phyloP scores from a whole-genome alignment of 192 early-diverging fungal species.

The Coemansia reversa region DNA sequence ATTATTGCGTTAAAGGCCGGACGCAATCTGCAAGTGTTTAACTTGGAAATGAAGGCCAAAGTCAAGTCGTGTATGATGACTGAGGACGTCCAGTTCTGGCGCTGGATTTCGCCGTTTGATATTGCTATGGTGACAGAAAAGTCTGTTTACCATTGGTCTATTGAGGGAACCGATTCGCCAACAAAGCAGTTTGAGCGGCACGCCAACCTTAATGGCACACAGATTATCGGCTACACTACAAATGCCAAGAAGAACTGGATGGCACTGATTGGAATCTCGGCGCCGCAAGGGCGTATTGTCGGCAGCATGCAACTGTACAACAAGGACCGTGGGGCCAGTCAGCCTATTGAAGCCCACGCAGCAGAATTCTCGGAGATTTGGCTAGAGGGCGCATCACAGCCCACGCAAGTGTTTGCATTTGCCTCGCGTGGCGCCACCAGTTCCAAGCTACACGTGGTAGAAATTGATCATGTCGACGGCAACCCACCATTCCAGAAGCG shows the following conservation, averaged over 20 bases:
- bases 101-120: constrained; percentile 86
- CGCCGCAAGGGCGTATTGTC: constrained; percentile 83
- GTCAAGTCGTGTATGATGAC: constrained; percentile 89
- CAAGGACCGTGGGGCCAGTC: constrained; percentile 87
- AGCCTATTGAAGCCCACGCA: constrained; percentile 95
- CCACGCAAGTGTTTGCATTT: constrained; percentile 93
- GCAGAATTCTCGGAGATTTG: constrained; percentile 91
- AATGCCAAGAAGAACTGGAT: constrained; percentile 93
- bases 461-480: constrained; percentile 93
- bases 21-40: constrained; percentile 94
- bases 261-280: constrained; percentile 91
- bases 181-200: constrained; percentile 94
- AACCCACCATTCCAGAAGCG: constrained; percentile 88
- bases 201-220: constrained; percentile 72
- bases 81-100: constrained; percentile 92
- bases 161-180: constrained; percentile 85
- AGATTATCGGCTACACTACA: constrained; percentile 96
- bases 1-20: constrained; percentile 96
- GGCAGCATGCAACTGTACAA: constrained; percentile 97
- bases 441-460: constrained; percentile 94
- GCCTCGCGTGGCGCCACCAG: constrained; percentile 76
- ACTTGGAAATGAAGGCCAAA: constrained; percentile 93
- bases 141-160: constrained; percentile 95
- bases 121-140: constrained; percentile 87
- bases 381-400: constrained; percentile 69